Conservation (phyloP, 2,329 filamentous ascomycete species). For the Penicillium sp. region DNA sequence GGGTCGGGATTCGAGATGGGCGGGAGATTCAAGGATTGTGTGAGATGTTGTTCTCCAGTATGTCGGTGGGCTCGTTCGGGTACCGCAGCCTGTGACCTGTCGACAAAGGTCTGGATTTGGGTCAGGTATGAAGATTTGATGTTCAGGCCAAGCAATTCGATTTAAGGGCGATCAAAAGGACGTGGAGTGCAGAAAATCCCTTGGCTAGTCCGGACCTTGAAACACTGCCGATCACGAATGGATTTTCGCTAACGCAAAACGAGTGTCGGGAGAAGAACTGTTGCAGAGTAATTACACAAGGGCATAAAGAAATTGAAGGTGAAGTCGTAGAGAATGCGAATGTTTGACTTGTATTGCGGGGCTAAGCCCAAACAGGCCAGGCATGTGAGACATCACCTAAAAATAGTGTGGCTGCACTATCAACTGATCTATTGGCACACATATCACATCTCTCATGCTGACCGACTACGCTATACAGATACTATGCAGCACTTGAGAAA, state of each 20-base stretch:
- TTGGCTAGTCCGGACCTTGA: conserved; percentile 14
- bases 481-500: no score
- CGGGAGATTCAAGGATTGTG: not conserved
- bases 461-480: no score
- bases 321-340: conserved; percentile 10
- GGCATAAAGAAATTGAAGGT: not conserved
- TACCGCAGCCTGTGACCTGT: not conserved
- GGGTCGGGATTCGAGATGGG: conserved; percentile 4
- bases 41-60: conserved; percentile 3
- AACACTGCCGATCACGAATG: conserved; percentile 20
- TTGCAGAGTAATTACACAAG: not conserved
- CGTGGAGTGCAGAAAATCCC: conserved; percentile 15
- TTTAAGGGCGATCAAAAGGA: conserved; percentile 7
- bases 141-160: not conserved
- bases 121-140: not conserved
- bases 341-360: conserved; percentile 21
- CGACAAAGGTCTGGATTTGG: not conserved
- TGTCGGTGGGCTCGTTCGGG: not conserved
- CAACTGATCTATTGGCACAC: not conserved
- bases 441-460: not conserved
- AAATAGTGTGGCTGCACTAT: conserved; percentile 15
- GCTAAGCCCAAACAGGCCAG: conserved; percentile 23
- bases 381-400: conserved; percentile 27
- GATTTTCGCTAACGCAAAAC: conserved; percentile 7
- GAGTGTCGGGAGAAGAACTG: conserved; percentile 3